A percentile compares a stretch with the other conserved stretches of the same genome.
phyloP scores from a whole-genome alignment of 2,329 filamentous ascomycete genomes.

The Mycogone perniciosa region DNA sequence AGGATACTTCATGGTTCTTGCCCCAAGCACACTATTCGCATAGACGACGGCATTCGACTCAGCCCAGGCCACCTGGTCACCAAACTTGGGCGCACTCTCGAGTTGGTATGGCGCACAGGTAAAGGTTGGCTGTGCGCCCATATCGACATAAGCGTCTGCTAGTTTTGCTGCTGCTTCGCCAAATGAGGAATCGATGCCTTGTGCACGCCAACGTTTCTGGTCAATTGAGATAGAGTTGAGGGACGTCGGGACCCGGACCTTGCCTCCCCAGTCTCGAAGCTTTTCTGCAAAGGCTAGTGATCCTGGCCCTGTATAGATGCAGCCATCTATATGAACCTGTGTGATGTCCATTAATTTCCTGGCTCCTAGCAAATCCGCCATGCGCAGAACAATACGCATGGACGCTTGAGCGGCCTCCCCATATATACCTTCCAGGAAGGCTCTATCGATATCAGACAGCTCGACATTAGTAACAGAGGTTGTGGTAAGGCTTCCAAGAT shows the following conservation, averaged over 20 bases:
- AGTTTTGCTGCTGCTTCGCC: constrained; percentile 27
- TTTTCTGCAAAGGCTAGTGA: constrained; percentile 31
- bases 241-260: constrained; percentile 32
- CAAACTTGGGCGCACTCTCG: constrained; percentile 20
- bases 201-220: constrained; percentile 31
- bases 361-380: constrained; percentile 30
- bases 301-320: constrained; percentile 36
- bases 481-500: background rate
- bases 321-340: constrained; percentile 38
- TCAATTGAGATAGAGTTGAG: constrained; percentile 40
- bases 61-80: constrained; percentile 37
- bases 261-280: constrained; percentile 28
- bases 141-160: constrained; percentile 30
- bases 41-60: constrained; percentile 42
- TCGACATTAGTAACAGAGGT: background rate
- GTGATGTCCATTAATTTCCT: constrained; percentile 29
- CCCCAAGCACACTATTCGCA: constrained; percentile 40
- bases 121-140: constrained; percentile 36
- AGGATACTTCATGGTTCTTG: constrained; percentile 39
- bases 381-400: constrained; percentile 32
- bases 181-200: constrained; percentile 27
- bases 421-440: constrained; percentile 23
- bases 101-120: constrained; percentile 40
- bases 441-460: constrained; percentile 17
- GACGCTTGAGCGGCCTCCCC: constrained; percentile 30